Percentiles rank a stretch among this genome's conserved stretches.
Evolutionary conservation across 495 filamentous ascomycete species (phyloP).

Genomic region (Pseudotulostoma volvatum): DNA sequence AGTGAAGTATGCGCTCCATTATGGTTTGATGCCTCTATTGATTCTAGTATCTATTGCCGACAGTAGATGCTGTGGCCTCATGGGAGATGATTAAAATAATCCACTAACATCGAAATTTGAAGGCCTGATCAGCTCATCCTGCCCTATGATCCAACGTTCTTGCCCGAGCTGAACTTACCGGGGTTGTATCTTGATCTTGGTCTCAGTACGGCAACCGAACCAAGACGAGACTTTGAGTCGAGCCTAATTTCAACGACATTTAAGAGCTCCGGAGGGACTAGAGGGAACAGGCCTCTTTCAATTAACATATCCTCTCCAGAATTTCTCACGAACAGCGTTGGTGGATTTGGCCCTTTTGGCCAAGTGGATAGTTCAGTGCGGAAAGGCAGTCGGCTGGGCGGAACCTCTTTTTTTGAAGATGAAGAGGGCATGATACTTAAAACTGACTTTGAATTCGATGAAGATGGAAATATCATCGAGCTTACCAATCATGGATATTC

Average conservation of each 20-base stretch:
- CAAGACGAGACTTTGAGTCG: conserved; percentile 8
- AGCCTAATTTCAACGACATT: conserved; percentile 13
- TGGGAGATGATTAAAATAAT: not conserved
- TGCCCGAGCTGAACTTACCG: conserved; percentile 47
- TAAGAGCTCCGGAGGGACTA: conserved; percentile 16
- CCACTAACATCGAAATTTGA: conserved; percentile 1
- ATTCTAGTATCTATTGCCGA: no score
- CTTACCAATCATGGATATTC: no score
- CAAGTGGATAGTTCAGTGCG: conserved; percentile 25
- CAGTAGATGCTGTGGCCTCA: not conserved
- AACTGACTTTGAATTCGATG: conserved; percentile 48
- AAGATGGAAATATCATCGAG: conserved; percentile 41
- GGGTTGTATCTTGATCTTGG: conserved; percentile 39
- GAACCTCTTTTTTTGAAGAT: conserved; percentile 13
- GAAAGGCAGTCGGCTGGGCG: not conserved
- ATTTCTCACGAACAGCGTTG: conserved; percentile 8
- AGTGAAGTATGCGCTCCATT: conserved; percentile 44
- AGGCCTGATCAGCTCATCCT: conserved; percentile 64
- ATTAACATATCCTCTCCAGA: conserved; percentile 20
- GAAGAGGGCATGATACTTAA: conserved; percentile 40
- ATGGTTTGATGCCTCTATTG: no score
- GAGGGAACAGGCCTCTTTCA: conserved; percentile 13
- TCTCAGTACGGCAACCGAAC: conserved; percentile 6
- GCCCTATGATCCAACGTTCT: conserved; percentile 72
- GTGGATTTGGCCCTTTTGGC: conserved; percentile 12